Percentiles rank a stretch among this genome's conserved stretches.
phyloP scores from a whole-genome alignment of 2,329 filamentous ascomycete genomes.

The Ceratocystis lukuohia region DNA sequence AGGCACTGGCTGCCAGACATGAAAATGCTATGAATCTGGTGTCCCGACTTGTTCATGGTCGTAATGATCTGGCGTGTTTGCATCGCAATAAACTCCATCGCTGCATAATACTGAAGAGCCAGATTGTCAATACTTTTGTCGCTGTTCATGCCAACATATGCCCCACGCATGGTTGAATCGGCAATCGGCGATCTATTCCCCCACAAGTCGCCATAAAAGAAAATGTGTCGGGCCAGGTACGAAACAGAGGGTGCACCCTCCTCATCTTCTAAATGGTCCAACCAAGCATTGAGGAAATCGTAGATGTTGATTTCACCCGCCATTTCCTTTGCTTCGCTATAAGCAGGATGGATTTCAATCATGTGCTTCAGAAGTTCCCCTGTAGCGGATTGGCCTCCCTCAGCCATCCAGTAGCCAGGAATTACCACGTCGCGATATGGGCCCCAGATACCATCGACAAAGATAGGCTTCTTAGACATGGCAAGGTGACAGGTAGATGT shows the following conservation, averaged over 20 bases:
- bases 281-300: conserved; percentile 81
- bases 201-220: conserved; percentile 97
- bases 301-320: conserved; percentile 82
- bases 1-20: conserved; percentile 98
- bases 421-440: conserved; percentile 91
- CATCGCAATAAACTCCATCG: conserved; percentile 95
- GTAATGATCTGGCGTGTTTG: conserved; percentile 94
- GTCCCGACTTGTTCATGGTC: conserved; percentile 81
- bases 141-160: conserved; percentile 71
- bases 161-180: conserved; percentile 83
- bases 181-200: conserved; percentile 92
- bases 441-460: conserved; percentile 92
- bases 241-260: conserved; percentile 60
- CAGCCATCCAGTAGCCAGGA: conserved; percentile 89
- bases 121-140: conserved; percentile 81
- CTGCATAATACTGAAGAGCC: conserved; percentile 84
- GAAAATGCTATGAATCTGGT: conserved; percentile 84
- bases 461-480: conserved; percentile 86
- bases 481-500: conserved; percentile 96
- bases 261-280: conserved; percentile 61
- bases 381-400: conserved; percentile 92
- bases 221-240: conserved; percentile 83
- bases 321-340: conserved; percentile 63
- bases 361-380: conserved; percentile 90
- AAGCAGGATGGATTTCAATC: conserved; percentile 86